phyloP scores from a whole-genome alignment of 2,329 filamentous ascomycete species.

The Penicillium brevicompactum region DNA sequence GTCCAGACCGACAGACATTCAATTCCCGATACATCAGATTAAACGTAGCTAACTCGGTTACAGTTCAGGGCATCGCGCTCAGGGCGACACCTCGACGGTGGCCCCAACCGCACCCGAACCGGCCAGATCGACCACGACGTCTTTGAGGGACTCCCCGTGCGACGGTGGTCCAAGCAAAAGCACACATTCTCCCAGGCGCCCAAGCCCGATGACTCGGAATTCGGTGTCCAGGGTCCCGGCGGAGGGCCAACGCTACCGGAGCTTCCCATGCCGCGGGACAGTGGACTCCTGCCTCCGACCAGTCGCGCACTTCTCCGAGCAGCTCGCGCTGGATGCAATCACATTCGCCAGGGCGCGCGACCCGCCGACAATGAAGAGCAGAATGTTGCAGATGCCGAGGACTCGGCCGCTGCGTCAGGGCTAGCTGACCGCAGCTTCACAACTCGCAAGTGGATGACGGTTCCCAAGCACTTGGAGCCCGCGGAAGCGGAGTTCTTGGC shows the following conservation, averaged over 20 bases:
- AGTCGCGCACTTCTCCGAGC: slow-evolving; percentile 81
- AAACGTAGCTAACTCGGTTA: slow-evolving; percentile 14
- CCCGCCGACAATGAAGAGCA: slow-evolving; percentile 40
- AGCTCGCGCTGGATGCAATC: slow-evolving; percentile 74
- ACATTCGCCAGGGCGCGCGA: slow-evolving; percentile 66
- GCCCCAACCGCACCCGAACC: slow-evolving; percentile 40
- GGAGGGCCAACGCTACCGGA: slow-evolving; percentile 60
- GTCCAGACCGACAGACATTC: not conserved
- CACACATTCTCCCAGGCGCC: slow-evolving; percentile 68
- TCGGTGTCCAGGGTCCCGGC: slow-evolving; percentile 28
- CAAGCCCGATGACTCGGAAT: slow-evolving; percentile 59
- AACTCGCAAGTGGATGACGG: slow-evolving; percentile 59
- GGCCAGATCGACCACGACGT: slow-evolving; percentile 66
- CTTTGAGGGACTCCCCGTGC: slow-evolving; percentile 76
- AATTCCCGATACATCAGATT: not conserved
- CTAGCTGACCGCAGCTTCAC: slow-evolving; percentile 54
- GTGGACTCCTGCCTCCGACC: slow-evolving; percentile 72
- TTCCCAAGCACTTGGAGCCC: slow-evolving; percentile 60
- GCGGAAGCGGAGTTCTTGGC: slow-evolving; percentile 65
- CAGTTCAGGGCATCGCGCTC: slow-evolving; percentile 61
- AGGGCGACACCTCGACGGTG: slow-evolving; percentile 58
- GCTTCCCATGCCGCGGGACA: slow-evolving; percentile 86
- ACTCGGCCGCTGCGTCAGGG: slow-evolving; percentile 27
- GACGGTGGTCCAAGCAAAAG: slow-evolving; percentile 80
- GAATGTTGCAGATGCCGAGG: slow-evolving; percentile 37